Percentiles rank a stretch among this genome's conserved stretches.
Conservation (phyloP, 495 filamentous ascomycete genomes). For the Aspergillus indologenus region DNA sequence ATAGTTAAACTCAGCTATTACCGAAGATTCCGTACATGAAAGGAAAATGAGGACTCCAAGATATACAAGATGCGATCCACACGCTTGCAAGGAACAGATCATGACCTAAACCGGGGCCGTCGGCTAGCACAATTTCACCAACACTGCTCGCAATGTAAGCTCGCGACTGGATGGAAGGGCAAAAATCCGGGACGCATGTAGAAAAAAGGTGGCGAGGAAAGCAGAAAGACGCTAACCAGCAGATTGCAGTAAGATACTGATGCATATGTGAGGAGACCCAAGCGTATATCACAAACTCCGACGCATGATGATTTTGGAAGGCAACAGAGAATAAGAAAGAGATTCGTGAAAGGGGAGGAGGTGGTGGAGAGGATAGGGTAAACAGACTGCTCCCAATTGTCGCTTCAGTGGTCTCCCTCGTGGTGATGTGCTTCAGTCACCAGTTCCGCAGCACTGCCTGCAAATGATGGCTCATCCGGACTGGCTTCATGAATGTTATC, state of each 20-base stretch:
- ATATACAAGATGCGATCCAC: constrained; percentile 16
- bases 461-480: constrained; percentile 50
- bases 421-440: constrained; percentile 33
- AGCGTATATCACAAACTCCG: constrained; percentile 13
- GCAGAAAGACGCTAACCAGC: constrained; percentile 2
- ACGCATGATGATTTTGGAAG: constrained; percentile 15
- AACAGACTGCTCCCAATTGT: not conserved
- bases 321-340: constrained; percentile 24
- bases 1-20: constrained; percentile 13
- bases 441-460: constrained; percentile 49
- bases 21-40: constrained; percentile 17
- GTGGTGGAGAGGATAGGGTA: constrained; percentile 20
- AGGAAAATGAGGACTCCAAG: constrained; percentile 10
- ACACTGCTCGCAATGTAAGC: not conserved
- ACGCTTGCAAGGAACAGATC: not conserved
- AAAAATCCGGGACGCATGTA: not conserved
- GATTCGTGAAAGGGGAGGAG: constrained; percentile 38
- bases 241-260: not conserved
- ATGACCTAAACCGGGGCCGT: not conserved
- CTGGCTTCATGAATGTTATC: constrained; percentile 58
- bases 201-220: constrained; percentile 2
- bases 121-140: not conserved
- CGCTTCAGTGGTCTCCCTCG: constrained; percentile 5
- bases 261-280: constrained; percentile 12
- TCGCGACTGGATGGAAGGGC: not conserved